Evolutionary conservation across 352 stramenopile genomes (phyloP).

Genomic region (Pythium guiyangense): DNA sequence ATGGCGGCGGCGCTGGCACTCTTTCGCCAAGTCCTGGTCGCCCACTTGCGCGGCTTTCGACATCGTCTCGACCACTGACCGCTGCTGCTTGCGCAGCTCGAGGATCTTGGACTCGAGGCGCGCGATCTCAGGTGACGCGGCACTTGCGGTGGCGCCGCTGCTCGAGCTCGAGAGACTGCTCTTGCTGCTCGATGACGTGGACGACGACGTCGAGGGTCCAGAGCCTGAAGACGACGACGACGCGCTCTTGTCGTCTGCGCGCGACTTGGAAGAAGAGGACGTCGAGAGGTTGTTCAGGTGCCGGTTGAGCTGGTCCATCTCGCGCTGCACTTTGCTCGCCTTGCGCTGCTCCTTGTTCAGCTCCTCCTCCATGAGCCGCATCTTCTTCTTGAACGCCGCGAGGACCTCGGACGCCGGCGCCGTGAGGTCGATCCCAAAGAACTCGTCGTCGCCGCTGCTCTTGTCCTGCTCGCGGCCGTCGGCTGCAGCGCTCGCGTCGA

Average conservation of each 20-base stretch:
- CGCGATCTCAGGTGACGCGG: constrained; percentile 44
- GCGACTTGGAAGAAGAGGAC: constrained; percentile 20
- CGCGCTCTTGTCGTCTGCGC: constrained; percentile 7
- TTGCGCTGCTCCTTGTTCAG: constrained; percentile 79
- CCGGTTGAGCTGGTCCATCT: constrained; percentile 83
- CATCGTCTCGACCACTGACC: constrained; percentile 63
- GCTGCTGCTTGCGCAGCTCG: constrained; percentile 76
- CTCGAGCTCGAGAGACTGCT: constrained; percentile 24
- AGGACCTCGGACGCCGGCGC: constrained; percentile 53
- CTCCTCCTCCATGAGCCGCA: constrained; percentile 72
- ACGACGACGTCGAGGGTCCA: constrained; percentile 11
- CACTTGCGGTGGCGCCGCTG: constrained; percentile 16
- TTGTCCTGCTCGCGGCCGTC: constrained; percentile 40
- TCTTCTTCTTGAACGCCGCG: constrained; percentile 56
- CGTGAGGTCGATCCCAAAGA: constrained; percentile 69
- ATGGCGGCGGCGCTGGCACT: constrained; percentile 67
- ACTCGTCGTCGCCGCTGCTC: constrained; percentile 63
- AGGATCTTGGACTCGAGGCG: constrained; percentile 67
- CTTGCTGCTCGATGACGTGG: constrained; percentile 4
- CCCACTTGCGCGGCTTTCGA: constrained; percentile 65
- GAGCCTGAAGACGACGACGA: constrained; percentile 31
- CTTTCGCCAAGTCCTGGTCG: constrained; percentile 68
- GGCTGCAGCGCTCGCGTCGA: constrained; percentile 38
- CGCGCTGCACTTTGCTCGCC: constrained; percentile 62
- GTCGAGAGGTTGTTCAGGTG: constrained; percentile 45